Evolutionary conservation across 2,329 filamentous ascomycete genomes (phyloP), one percentile per base, ranked within the genome.

Genomic region (Aspergillus arachidicola): DNA sequence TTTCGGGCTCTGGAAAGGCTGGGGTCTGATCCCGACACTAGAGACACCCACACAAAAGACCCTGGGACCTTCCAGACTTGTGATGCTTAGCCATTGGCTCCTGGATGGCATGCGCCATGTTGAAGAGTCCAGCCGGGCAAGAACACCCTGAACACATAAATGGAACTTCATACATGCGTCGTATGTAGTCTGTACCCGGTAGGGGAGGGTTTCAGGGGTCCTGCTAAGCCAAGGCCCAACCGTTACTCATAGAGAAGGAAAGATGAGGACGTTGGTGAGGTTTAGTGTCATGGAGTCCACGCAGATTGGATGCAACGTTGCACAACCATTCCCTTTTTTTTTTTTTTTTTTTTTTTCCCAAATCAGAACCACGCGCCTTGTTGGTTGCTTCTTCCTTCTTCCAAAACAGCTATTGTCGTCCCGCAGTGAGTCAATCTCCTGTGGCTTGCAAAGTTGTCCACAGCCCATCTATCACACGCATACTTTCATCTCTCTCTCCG

Each of bases 281-380:
- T 54, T 54, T 36, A 36, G 59, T 63, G 62, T 54, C 51, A 50
- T 65, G 59, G 50, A 54, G 64, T 30, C 30, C 51, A 38, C 56
- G 58, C 64, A 59, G 67, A 68, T 66, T 67, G 67, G 64, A 64
- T 60, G 57, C 50, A 63, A 65, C 59, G 66, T 64, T 63, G 59
- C 63, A 68, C 63, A 38, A 50, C 41, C 38, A 48, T 64, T 55
- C 59, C 34, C 53, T 48, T 61, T 19, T 14, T 6, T 38, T 36
- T 16, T 12, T 38, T 19, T 41, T 38, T 19, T 41, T 41, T 41
- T 19, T 9, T 41, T 41, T 41, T 51, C 55, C 59, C 54, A 59
- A 66, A 45, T 58, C 57, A 59, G 58, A 43, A 45, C n/a, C 46
- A 30, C 38, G 57, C 58, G 53, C 58, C 58, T 51, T 60, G 63